Evolutionary conservation across 495 filamentous ascomycete species (phyloP), one percentile per base, ranked within the genome.

Genomic region (Peziza echinospora): DNA sequence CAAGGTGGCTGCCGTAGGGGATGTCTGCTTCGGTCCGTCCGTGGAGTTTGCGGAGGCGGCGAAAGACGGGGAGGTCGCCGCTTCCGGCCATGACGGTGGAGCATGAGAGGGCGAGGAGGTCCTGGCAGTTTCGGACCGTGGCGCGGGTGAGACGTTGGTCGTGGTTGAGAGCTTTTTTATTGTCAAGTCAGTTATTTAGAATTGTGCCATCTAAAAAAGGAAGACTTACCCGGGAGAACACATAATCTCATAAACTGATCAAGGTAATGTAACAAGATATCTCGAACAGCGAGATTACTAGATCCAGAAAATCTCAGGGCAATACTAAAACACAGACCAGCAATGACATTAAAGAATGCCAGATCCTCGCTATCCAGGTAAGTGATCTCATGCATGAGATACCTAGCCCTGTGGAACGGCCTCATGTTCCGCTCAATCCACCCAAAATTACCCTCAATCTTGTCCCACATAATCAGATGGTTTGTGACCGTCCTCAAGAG

Each of bases 31-130:
- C 80, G 42, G 84, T 73, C n/a, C 87, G 75, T 13, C 85, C 86
- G 54, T 96, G 89, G 26, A 94, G 72, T 23, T 76, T 75, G 4
- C 89, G 77, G 21, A 99, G 69, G 11, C 86, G 73, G n/a, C 91
- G 76, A 58, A 96, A 82, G n/a, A 93, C 73, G 11, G 68, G 61
- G 16, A 99, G 64, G 57, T 99, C 91, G 24, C 89, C 91, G 2
- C 82, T 93, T 10, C 89, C 89, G 13, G 89, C 85, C 86, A 94
- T 93, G 26, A 93, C 82, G 5, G 76, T 82, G 2, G 85, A 76
- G n/a, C 72, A 71, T 28, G 84, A 75, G 3, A 99, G 68, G 0
- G 80, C 80, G 11, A 93, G 59, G 17, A 85, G 64, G 55, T 94
- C 84, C 56, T 92, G 82, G 59, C 86, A 94, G 63, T 92, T 89